phyloP scores from a whole-genome alignment of 2,329 filamentous ascomycete genomes.

The Penicillium rolfsii region DNA sequence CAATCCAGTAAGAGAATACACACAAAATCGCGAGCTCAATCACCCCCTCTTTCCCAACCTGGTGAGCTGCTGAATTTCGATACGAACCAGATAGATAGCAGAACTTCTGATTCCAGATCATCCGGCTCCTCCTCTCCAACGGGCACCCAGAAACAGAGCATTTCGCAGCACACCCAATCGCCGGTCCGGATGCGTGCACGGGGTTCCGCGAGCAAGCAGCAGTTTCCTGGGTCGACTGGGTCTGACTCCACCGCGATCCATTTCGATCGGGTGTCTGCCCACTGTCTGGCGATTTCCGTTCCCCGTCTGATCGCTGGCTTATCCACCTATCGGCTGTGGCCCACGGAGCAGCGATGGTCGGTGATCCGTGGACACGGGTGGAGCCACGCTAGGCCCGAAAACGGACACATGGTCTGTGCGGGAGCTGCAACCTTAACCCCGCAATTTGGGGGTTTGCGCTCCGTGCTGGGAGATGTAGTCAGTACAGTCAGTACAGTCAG shows the following conservation, averaged over 20 bases:
- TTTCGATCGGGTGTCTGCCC: not conserved
- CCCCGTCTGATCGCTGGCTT: slow-evolving; percentile 1
- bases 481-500: no score
- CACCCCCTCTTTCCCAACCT: not conserved
- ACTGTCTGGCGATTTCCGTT: no score
- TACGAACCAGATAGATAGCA: not conserved
- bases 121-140: not conserved
- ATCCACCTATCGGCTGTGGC: slow-evolving; percentile 1
- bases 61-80: not conserved
- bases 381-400: slow-evolving; percentile 6
- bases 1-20: not conserved
- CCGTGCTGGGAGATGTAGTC: not conserved
- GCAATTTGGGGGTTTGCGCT: slow-evolving; percentile 17
- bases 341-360: not conserved
- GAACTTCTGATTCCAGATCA: not conserved
- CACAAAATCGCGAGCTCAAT: not conserved
- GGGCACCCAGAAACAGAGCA: not conserved
- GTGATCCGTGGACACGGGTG: slow-evolving; percentile 5
- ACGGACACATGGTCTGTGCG: slow-evolving; percentile 10
- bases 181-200: slow-evolving; percentile 19
- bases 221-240: not conserved
- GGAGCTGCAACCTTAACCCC: slow-evolving; percentile 35
- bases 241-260: not conserved
- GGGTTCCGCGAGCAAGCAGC: slow-evolving; percentile 7
- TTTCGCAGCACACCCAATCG: slow-evolving; percentile 17